Base-by-base conservation (phyloP, 2,329 filamentous ascomycete species). In the Aphanocladium album region DNA sequence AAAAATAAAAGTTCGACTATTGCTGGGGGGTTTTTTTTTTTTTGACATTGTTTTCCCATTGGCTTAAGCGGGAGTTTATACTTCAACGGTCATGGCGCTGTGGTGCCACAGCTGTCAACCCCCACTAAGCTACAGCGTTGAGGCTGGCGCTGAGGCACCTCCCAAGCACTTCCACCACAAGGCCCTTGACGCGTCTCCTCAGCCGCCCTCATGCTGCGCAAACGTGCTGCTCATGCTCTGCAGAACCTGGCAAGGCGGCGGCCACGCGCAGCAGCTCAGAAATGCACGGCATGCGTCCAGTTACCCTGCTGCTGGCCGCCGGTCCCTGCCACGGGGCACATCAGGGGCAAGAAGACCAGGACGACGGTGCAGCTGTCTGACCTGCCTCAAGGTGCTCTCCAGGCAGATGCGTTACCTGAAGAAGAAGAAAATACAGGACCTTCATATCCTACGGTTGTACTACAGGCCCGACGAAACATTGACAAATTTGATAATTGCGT, bases 391-490 rank as follows among this genome's bases (percentile, higher is more conserved):
- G 83, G 82, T 23, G 67, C 76, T 30, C 71, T 81, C 43, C 63
- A 64, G 21, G 30, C 43, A 4, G 59, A 62, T 16, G 70, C 75
- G 33, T 61, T 76, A 16, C 64, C 66, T 30, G 51, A 46, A 6
- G 60, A 69, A 41, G 65, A 79, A 62, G 77, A 83, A 27, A 73
- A 78, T 27, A 72, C 77, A 59, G 76, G 67, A 17, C 82, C 83
- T 17, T 70, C 77, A 5, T 97, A 97, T 73, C 93, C 95, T 17
- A 89, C 91, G n/a, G 89, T 98, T 52, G 79, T 98, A 61, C 85
- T 91, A 70, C 92, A 96, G 72, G 93, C 91, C 30, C 85, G 86
- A 60, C 90, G 87, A 66, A 96, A 96, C 75, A 96, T 98, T 88
- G 83, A 86, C 66, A 92, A 89, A 69, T 97, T 96, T 76, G 85